These are phyloP conservation scores for Phaffomyces opuntiae DNA, from an alignment of 805 yeast genomes.

Conservation along the genomic window DNA sequence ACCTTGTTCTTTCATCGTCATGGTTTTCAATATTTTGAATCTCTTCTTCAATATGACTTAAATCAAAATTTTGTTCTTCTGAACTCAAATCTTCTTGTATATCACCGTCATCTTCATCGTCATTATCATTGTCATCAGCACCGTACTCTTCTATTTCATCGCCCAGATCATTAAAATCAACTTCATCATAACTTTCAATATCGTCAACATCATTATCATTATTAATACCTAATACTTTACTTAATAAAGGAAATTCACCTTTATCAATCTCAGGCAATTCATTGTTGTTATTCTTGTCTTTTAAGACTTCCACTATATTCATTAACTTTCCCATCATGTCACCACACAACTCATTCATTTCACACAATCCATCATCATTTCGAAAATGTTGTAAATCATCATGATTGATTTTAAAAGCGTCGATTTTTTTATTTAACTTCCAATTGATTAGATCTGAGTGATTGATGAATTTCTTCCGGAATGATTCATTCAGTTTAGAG, in stretches of 20 bases:
- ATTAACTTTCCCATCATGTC: constrained; percentile 17
- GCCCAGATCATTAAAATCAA: background rate
- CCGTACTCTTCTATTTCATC: background rate
- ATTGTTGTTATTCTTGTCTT: background rate
- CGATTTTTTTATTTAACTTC: constrained; percentile 10
- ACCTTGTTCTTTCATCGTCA: background rate
- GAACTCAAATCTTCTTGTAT: background rate
- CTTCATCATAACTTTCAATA: constrained; percentile 2
- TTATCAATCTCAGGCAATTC: constrained; percentile 1
- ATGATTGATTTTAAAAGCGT: constrained; percentile 5
- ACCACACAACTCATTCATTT: background rate
- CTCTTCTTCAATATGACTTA: background rate
- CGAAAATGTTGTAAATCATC: constrained; percentile 4
- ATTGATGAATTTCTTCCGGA: constrained; percentile 1
- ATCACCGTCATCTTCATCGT: background rate
- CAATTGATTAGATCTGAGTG: constrained; percentile 6
- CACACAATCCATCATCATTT: constrained; percentile 1
- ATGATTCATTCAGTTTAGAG: constrained; percentile 1
- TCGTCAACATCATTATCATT: background rate
- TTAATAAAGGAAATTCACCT: constrained; percentile 2
- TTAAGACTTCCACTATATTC: constrained; percentile 6
- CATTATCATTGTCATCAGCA: background rate
- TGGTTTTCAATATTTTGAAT: background rate
- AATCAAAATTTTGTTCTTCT: background rate
- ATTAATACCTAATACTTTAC: background rate